Evolutionary conservation across 768 basidiomycete genomes (phyloP), one percentile per base, ranked within the genome.

Genomic region (Amanita rubescens): DNA sequence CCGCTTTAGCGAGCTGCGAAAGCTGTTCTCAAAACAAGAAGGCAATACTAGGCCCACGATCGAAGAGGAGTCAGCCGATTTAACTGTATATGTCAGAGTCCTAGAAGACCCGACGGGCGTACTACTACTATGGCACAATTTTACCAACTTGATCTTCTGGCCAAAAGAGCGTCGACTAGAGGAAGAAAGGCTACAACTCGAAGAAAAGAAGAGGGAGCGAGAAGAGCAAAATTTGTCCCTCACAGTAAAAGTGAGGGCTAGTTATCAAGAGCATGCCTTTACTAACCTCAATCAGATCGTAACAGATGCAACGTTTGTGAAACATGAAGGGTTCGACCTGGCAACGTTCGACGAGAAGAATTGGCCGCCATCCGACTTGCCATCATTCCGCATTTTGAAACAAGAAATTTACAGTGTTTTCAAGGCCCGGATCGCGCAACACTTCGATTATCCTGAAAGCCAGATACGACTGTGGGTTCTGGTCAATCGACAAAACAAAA

Each of bases 61-160:
- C 59, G 96, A 99, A 71, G 90, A 94, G 32, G 95, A 98, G 63
- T 79, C 87, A 49, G 94, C 96, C 32, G 88, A 94, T 55, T 86
- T 99, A 58, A 94, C 94, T 25, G 96, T 98, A n/a, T 98, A 87
- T 69, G 96, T 99, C 17, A 80, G 95, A 56, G 95, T 99, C 8
- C 71, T 99, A 56, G 95, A 97, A 68, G 96, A 99, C 68, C 94
- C 95, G 41, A 98, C 96, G 1, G 96, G 96, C 55, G 96, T 98
- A 0, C 72, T n/a, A n/a, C n/a, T n/a, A n/a, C n/a, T 99, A 55
- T 99, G 96, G 96, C 96, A 99, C 70, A 98, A 98, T 68, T 99
- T 98, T 68, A 93, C 97, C 67, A 98, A 98, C 96, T 97, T 65
- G 70, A 85, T 69, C 2, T 37, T n/a, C 20, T 30, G 11, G 20